These are phyloP conservation scores for Penstemon barbatus DNA, from an alignment of 257 asterid genomes.

Conservation along the genomic window DNA sequence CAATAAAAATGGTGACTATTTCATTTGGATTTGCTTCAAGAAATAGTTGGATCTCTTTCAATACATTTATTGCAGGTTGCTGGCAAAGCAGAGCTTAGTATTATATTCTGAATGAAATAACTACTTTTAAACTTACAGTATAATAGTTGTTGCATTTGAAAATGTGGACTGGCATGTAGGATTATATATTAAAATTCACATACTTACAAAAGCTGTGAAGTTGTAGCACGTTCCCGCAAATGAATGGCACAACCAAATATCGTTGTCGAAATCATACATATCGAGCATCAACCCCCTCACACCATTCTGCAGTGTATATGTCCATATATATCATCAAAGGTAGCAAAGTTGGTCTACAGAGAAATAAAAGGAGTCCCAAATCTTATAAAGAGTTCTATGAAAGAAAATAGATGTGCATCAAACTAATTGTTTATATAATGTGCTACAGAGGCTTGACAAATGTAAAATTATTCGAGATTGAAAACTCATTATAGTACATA, in stretches of 20 bases:
- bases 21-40: slow-evolving; percentile 81
- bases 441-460: not conserved
- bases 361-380: no score
- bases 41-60: slow-evolving; percentile 77
- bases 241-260: slow-evolving; percentile 95
- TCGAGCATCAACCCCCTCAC: slow-evolving; percentile 97
- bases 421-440: slow-evolving; percentile 4
- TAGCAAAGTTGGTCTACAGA: not conserved
- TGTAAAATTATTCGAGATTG: slow-evolving; percentile 1
- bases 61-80: slow-evolving; percentile 78
- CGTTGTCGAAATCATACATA: slow-evolving; percentile 81
- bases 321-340: slow-evolving; percentile 27
- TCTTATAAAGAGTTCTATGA: not conserved
- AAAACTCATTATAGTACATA: no score
- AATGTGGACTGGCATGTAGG: not conserved
- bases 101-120: slow-evolving; percentile 25
- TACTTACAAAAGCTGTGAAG: slow-evolving; percentile 90
- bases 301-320: slow-evolving; percentile 69
- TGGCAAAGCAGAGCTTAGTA: slow-evolving; percentile 32
- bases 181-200: not conserved
- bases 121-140: slow-evolving; percentile 1
- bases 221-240: slow-evolving; percentile 83
- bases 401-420: slow-evolving; percentile 1
- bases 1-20: slow-evolving; percentile 83
- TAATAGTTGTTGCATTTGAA: slow-evolving; percentile 6